Percentiles rank a stretch among this genome's conserved stretches.
phyloP scores from a whole-genome alignment of 805 yeast genomes.

The Aciculoconidium aculeatum region DNA sequence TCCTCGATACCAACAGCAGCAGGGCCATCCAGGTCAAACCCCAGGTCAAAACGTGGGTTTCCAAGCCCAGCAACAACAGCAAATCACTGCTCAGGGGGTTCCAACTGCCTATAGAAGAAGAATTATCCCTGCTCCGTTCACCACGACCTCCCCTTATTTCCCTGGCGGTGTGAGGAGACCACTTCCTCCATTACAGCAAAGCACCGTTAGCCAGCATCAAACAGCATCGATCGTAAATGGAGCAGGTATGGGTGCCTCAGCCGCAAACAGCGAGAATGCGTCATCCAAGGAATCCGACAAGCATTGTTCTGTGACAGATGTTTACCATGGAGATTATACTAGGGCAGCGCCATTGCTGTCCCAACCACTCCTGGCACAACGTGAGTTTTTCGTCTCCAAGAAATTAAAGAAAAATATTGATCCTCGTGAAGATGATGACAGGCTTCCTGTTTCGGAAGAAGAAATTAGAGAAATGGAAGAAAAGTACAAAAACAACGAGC shows the following conservation, averaged over 20 bases:
- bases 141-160: conserved; percentile 7
- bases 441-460: conserved; percentile 24
- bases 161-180: conserved; percentile 7
- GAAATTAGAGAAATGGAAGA: conserved; percentile 28
- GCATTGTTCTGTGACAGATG: conserved; percentile 39
- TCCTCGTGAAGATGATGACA: conserved; percentile 22
- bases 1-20: conserved; percentile 3
- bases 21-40: neutral
- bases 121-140: conserved; percentile 7
- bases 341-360: conserved; percentile 45
- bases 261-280: conserved; percentile 3
- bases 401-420: conserved; percentile 1
- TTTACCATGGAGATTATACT: conserved; percentile 41
- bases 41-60: neutral
- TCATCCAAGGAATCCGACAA: conserved; percentile 2
- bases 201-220: too few species aligned
- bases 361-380: conserved; percentile 48
- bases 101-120: conserved; percentile 9
- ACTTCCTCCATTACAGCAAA: conserved; percentile 1
- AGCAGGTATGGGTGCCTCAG: too few species aligned
- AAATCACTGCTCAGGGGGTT: conserved; percentile 2
- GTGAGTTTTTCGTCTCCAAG: conserved; percentile 27
- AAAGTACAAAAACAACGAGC: conserved; percentile 14
- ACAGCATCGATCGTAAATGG: too few species aligned
- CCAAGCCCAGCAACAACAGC: conserved; percentile 1